Evolutionary conservation across 495 filamentous ascomycete species (phyloP), one percentile per base, ranked within the genome.

Genomic region (Neohortaea acidophila): DNA sequence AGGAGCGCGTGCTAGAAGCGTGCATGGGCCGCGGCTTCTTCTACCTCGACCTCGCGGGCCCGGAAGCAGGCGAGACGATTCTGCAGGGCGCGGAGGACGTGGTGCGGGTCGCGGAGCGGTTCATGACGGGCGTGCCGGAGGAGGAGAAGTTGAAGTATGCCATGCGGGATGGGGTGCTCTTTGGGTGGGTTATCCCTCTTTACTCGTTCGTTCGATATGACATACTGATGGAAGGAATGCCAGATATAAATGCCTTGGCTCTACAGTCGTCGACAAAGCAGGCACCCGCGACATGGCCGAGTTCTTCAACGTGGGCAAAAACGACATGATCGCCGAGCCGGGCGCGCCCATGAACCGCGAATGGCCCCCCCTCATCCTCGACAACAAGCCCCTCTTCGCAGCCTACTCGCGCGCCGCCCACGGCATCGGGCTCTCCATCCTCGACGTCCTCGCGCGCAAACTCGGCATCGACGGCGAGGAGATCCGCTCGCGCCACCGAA

Each of bases 271-370:
- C 2, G 48, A 51, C 39, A 34, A 28, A 14, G 17, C 18, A 25
- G 47, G 43, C 28, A 45, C 42, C 10, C 33, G 32, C 8, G 50
- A 53, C 39, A 44, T 31, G 0, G 46, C 40, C 22, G 50, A 53
- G 21, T 49, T 53, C 47, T 53, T 46, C 46, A 50, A 41, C 29
- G 38, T 52, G 22, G 34, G 41, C 46, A 53, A 53, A 29, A 48
- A 53, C 33, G 50, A 53, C 43, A 44, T 53, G 40, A 31, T 50
- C 21, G 34, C 35, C 12, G n/a, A n/a, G n/a, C 6, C n/a, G 14
- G 49, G 41, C 38, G 28, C 15, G 25, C 2, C 41, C 21, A 44
- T 44, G 49, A 23, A 7, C 17, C 45, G 45, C 11, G 9, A 21
- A 14, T 48, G 45, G 45, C 41, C 45, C 11, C 8, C 29, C 12